Base-by-base conservation (phyloP, 164 flowering plant genomes). In the Liquidambar formosana region DNA sequence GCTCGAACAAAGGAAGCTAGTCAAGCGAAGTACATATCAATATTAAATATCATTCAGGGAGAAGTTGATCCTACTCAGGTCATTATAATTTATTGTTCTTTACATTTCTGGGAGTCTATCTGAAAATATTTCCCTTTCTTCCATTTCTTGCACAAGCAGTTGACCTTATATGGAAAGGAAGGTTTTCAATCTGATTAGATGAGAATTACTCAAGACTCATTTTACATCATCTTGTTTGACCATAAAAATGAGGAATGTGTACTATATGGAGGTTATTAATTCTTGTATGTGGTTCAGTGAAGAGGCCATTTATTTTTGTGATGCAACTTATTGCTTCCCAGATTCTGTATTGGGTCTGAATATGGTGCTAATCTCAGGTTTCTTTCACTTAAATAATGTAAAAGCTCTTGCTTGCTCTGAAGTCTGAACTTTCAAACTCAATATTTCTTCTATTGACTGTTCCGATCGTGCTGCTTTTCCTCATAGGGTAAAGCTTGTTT, bases 31-130 rank as follows among this genome's bases (percentile, higher is more conserved):
- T 96, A 96, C 81, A 96, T 96, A 75, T 96, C 99, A 22, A 96
- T 96, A 77, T 78, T 96, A 77, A 96, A 96, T 76, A 96, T 96
- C 70, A 96, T 96, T 66, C 99, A 96, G 77, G 99, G 99, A 75
- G 99, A 96, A 80, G 99, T 96, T 0, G 99, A 96, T 69, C 99
- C 99, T 46, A 96, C 99, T 66, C 98, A 96, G 97, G 99, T 93
- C 79, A 22, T 64, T 48, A 45, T 27, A 22, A 28, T 5, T 38
- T 12, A 8, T n/a, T 46, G 19, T 61, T 44, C 53, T 1, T 48
- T 28, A 4, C 60, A 26, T 58, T 46, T 28, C 45, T 48, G 57
- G 9, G 25, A 65, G 45, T 65, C n/a, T 28, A 4, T 64, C 26
- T 23, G 41, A 22, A 18, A 47, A 16, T 16, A 25, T 23, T 15